Conservation (phyloP, 2,329 filamentous ascomycete species). For the Pestalotiopsis sp. region DNA sequence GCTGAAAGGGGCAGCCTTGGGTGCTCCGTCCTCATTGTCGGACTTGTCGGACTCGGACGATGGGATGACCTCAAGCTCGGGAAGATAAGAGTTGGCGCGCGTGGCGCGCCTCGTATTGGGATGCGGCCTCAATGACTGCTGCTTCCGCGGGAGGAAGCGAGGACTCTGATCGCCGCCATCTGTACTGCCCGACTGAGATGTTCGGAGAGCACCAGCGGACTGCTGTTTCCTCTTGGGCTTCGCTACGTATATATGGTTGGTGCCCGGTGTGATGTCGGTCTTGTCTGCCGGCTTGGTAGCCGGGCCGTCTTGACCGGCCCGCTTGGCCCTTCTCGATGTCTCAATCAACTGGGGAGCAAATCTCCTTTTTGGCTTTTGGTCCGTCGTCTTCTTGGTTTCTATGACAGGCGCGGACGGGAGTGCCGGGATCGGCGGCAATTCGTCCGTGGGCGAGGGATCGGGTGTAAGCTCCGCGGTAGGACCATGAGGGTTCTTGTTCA, state of each 20-base stretch:
- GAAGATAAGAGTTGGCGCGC: constrained; percentile 39
- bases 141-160: constrained; percentile 39
- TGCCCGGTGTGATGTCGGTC: constrained; percentile 70
- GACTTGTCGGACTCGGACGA: constrained; percentile 46
- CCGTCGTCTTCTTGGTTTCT: constrained; percentile 23
- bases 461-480: constrained; percentile 61
- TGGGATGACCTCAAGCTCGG: constrained; percentile 44
- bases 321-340: constrained; percentile 72
- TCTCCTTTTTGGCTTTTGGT: constrained; percentile 40
- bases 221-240: constrained; percentile 42
- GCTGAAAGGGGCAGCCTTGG: constrained; percentile 14
- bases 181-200: constrained; percentile 22
- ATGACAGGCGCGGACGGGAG: constrained; percentile 9
- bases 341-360: constrained; percentile 84
- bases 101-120: constrained; percentile 41
- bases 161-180: constrained; percentile 30
- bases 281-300: constrained; percentile 67
- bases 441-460: constrained; percentile 52
- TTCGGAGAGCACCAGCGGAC: constrained; percentile 22
- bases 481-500: constrained; percentile 41
- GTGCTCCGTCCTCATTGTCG: constrained; percentile 30
- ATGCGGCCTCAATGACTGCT: constrained; percentile 41
- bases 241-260: constrained; percentile 60
- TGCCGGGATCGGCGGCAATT: constrained; percentile 36
- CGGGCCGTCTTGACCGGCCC: constrained; percentile 64